phyloP scores from a whole-genome alignment of 208 protist species.

The Leishmania martiniquensis region DNA sequence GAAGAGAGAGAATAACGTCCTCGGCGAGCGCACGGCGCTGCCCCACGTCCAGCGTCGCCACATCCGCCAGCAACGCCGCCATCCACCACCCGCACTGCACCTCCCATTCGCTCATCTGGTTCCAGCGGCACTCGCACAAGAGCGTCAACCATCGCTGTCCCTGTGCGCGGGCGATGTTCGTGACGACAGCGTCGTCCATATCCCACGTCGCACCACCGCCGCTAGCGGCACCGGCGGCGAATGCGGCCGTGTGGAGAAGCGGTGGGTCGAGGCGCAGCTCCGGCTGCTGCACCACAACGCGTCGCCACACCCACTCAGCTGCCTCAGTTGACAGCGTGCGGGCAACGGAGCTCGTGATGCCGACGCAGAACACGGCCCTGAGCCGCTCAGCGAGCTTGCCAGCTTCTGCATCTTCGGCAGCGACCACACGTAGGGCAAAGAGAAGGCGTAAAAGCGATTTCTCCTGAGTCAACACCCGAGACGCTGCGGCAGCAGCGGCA shows the following conservation, averaged over 20 bases:
- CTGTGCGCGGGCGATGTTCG: slow-evolving; percentile 48
- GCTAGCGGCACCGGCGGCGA: background rate
- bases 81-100: slow-evolving; percentile 65
- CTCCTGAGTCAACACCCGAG: slow-evolving; percentile 9
- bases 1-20: slow-evolving; percentile 51
- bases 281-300: slow-evolving; percentile 50
- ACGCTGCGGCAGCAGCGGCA: slow-evolving; percentile 9
- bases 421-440: slow-evolving; percentile 20
- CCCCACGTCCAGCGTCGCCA: slow-evolving; percentile 38
- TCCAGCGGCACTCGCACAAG: slow-evolving; percentile 48
- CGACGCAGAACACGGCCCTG: slow-evolving; percentile 40
- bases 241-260: background rate
- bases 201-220: slow-evolving; percentile 1
- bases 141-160: slow-evolving; percentile 55
- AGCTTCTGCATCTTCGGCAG: slow-evolving; percentile 19
- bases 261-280: slow-evolving; percentile 8
- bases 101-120: slow-evolving; percentile 20
- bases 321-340: slow-evolving; percentile 41
- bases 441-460: slow-evolving; percentile 19
- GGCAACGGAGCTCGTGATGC: slow-evolving; percentile 25
- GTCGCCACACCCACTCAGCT: slow-evolving; percentile 48
- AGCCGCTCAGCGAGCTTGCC: slow-evolving; percentile 40
- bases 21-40: slow-evolving; percentile 48
- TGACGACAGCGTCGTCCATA: slow-evolving; percentile 32
- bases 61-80: slow-evolving; percentile 50